Percentiles rank a stretch among this genome's conserved stretches.
These are phyloP conservation scores for Nemania bipapillata DNA, from an alignment of 2,329 filamentous ascomycete species.

Conservation along the genomic window DNA sequence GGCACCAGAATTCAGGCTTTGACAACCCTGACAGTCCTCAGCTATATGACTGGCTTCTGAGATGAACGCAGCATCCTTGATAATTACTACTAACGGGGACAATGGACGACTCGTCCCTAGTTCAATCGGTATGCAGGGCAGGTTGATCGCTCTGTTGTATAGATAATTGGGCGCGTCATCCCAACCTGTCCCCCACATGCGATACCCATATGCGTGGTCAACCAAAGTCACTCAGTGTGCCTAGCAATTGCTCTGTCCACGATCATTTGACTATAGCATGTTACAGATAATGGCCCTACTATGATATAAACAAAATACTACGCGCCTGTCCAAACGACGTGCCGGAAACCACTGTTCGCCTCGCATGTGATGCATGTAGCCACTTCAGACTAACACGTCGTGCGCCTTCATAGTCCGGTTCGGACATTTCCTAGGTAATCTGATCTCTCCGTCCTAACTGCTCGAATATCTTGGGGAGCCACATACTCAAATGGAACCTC, in stretches of 20 bases:
- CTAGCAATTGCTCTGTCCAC: background rate
- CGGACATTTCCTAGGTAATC: background rate
- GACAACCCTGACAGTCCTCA: background rate
- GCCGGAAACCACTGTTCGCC: conserved; percentile 10
- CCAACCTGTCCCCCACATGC: background rate
- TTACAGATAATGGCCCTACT: background rate
- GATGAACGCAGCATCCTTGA: background rate
- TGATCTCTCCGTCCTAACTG: background rate
- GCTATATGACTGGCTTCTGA: background rate
- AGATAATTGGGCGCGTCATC: background rate
- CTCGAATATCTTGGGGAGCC: background rate
- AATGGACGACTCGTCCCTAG: background rate
- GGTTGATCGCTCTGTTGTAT: background rate
- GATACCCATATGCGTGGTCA: background rate
- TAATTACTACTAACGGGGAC: background rate
- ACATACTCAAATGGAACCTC: background rate
- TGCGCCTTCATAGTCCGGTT: conserved; percentile 3
- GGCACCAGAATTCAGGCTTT: background rate
- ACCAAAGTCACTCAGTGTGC: background rate
- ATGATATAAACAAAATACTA: conserved; percentile 6
- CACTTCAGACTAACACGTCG: background rate
- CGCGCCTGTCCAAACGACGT: background rate
- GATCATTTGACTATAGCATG: background rate
- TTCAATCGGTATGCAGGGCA: background rate
- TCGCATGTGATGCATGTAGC: conserved; percentile 24